Conservation (phyloP, 768 basidiomycete genomes). For the Mycena rebaudengoi region DNA sequence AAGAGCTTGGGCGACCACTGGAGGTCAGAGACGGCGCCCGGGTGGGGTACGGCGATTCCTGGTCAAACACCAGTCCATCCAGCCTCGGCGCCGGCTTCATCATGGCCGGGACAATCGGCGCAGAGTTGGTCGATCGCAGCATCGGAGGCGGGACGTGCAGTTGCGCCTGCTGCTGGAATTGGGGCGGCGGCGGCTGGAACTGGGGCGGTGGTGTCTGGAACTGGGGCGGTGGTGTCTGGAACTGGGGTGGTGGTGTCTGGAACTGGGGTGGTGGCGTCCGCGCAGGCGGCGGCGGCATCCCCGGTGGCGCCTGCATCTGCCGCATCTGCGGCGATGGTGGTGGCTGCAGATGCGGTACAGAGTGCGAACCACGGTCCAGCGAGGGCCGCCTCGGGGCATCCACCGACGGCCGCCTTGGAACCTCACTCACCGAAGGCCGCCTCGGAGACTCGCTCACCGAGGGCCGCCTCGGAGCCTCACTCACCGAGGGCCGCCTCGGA, state of each 20-base stretch:
- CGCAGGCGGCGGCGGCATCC: background rate
- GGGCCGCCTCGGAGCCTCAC: too few relatives aligned
- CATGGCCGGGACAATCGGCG: constrained; percentile 52
- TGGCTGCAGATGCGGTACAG: too few relatives aligned
- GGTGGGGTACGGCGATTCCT: constrained; percentile 74
- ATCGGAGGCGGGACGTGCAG: constrained; percentile 27
- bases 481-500: background rate
- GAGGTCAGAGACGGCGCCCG: constrained; percentile 35
- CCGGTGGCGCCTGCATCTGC: background rate
- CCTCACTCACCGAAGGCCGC: too few relatives aligned
- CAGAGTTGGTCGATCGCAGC: constrained; percentile 30
- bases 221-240: too few relatives aligned
- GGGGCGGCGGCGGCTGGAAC: too few relatives aligned
- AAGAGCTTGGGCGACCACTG: too few relatives aligned
- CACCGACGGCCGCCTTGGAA: constrained; percentile 3
- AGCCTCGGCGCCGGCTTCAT: constrained; percentile 47
- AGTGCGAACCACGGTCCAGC: background rate
- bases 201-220: too few relatives aligned
- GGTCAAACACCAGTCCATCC: constrained; percentile 72
- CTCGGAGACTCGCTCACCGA: too few relatives aligned
- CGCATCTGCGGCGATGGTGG: background rate
- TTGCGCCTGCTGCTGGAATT: constrained; percentile 19
- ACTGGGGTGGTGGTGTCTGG: too few relatives aligned
- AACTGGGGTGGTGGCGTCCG: constrained; percentile 19
- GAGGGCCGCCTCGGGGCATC: background rate